A percentile compares a stretch with the other conserved stretches of the same genome.
Evolutionary conservation across 768 basidiomycete species (phyloP).

Genomic region (Termitomyces heimii): DNA sequence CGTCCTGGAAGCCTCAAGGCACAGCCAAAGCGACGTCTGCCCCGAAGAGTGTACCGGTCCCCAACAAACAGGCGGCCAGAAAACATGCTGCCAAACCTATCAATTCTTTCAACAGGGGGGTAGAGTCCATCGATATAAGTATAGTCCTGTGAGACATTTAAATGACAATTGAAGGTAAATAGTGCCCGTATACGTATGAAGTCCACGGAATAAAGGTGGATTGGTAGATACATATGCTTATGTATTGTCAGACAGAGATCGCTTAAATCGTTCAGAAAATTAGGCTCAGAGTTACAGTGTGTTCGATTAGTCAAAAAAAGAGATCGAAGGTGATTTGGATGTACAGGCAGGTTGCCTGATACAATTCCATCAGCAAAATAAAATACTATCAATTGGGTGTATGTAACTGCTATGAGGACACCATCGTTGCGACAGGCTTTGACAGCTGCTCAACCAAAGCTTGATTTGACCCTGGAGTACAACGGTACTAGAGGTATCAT

Average conservation of each 20-base stretch:
- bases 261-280: not conserved
- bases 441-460: too few relatives aligned
- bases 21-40: not conserved
- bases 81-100: not conserved
- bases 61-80: not conserved
- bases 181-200: not conserved
- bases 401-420: too few relatives aligned
- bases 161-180: not conserved
- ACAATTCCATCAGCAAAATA: too few relatives aligned
- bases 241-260: not conserved
- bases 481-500: too few relatives aligned
- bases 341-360: too few relatives aligned
- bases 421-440: too few relatives aligned
- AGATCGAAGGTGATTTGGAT: not conserved
- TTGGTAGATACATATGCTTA: not conserved
- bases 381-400: too few relatives aligned
- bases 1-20: conserved; percentile 13
- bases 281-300: not conserved
- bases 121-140: not conserved
- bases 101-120: not conserved
- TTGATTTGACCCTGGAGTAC: too few relatives aligned
- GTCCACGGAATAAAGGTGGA: not conserved
- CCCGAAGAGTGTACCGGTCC: not conserved
- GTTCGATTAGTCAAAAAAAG: not conserved
- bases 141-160: too few relatives aligned